Evolutionary conservation across 2,329 filamentous ascomycete genomes (phyloP).

Genomic region (Arthrinium phaeospermum): DNA sequence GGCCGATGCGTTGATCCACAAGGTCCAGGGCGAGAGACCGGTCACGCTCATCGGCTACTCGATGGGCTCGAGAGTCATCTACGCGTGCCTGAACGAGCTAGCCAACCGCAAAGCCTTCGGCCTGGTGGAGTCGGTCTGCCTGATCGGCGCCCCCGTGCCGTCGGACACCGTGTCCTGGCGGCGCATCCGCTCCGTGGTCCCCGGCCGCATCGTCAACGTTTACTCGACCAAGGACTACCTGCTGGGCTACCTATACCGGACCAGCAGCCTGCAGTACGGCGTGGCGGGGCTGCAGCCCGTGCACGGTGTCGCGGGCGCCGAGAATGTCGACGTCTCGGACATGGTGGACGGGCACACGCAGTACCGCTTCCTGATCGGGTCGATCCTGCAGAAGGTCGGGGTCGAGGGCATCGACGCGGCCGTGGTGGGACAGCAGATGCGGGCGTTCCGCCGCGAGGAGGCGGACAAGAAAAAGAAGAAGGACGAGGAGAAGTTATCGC

Average conservation of each 20-base stretch:
- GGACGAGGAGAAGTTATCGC: background rate
- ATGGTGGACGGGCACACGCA: slow-evolving; percentile 73
- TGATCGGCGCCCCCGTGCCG: slow-evolving; percentile 83
- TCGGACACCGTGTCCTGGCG: slow-evolving; percentile 77
- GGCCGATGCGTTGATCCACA: slow-evolving; percentile 82
- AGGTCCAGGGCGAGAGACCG: slow-evolving; percentile 80
- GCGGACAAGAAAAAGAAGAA: slow-evolving; percentile 36
- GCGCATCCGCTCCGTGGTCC: slow-evolving; percentile 77
- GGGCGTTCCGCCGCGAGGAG: slow-evolving; percentile 33
- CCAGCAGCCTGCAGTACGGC: slow-evolving; percentile 81
- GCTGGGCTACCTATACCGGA: slow-evolving; percentile 86
- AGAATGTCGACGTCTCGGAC: slow-evolving; percentile 72
- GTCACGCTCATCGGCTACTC: slow-evolving; percentile 85
- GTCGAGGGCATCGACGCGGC: slow-evolving; percentile 69
- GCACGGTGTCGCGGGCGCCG: slow-evolving; percentile 66
- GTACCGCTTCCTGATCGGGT: slow-evolving; percentile 72
- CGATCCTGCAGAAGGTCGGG: slow-evolving; percentile 70
- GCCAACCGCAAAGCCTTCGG: slow-evolving; percentile 83
- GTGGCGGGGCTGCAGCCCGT: slow-evolving; percentile 83
- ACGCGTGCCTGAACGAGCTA: slow-evolving; percentile 77
- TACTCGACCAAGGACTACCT: slow-evolving; percentile 88
- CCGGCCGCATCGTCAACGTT: slow-evolving; percentile 84
- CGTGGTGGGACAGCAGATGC: slow-evolving; percentile 41
- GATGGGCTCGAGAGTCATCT: slow-evolving; percentile 81
- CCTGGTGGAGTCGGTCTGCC: slow-evolving; percentile 78